phyloP scores from a whole-genome alignment of 441 rosid genomes.

The Gossypium schwendimanii region DNA sequence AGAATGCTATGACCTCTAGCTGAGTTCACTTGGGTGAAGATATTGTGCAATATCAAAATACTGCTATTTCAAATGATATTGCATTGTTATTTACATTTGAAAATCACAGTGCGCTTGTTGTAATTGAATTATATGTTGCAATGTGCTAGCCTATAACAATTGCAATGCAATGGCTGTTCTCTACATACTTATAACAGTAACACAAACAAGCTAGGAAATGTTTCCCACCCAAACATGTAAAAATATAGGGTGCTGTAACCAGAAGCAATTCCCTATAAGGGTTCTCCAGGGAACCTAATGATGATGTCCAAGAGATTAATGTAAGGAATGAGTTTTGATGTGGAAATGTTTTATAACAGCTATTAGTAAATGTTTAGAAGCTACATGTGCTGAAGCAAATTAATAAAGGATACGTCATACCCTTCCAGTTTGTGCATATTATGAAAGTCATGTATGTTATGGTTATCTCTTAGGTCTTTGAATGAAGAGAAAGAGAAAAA shows the following conservation, averaged over 20 bases:
- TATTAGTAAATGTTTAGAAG: background rate
- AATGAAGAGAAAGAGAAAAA: background rate
- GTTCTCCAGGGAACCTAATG: background rate
- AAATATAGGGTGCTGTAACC: background rate
- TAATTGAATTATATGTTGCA: constrained; percentile 23
- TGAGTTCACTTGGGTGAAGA: background rate
- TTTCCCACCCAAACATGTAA: background rate
- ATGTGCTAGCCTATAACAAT: background rate
- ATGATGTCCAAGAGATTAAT: background rate
- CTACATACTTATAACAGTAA: background rate
- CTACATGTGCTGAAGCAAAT: constrained; percentile 3
- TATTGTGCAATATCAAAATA: background rate
- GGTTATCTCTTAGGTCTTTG: background rate
- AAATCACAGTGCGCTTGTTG: background rate
- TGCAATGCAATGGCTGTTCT: background rate
- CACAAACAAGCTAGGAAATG: no score
- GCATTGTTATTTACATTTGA: background rate
- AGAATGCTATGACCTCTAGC: background rate
- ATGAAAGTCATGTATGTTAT: background rate
- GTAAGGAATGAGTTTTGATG: background rate
- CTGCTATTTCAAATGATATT: background rate
- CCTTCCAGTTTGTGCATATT: background rate
- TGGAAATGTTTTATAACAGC: background rate
- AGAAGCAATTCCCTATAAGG: background rate
- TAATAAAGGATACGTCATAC: background rate